A percentile compares a stretch with the other conserved stretches of the same genome.
phyloP scores from a whole-genome alignment of 805 yeast species.

The Metschnikowia noctiluminum region DNA sequence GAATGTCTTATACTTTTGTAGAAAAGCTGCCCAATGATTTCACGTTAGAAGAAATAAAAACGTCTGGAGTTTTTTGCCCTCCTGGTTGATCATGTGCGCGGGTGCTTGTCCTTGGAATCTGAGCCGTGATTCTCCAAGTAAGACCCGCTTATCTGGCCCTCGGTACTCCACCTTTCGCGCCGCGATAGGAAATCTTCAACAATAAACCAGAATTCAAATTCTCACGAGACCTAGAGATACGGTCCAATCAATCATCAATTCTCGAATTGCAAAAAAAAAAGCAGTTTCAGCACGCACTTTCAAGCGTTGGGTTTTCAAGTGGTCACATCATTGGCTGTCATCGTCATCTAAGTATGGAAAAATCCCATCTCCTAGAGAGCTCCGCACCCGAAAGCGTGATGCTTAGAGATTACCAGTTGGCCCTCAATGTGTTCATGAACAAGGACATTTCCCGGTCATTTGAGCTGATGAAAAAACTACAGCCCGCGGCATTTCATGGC shows the following conservation, averaged over 20 bases:
- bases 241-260: too few relatives aligned
- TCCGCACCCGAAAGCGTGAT: slow-evolving; percentile 15
- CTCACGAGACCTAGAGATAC: too few relatives aligned
- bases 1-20: too few relatives aligned
- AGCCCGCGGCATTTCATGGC: slow-evolving; percentile 20
- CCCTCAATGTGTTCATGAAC: slow-evolving; percentile 39
- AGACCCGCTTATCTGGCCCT: background rate
- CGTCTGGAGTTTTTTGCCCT: too few relatives aligned
- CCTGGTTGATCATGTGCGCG: background rate
- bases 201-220: too few relatives aligned
- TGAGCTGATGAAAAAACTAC: slow-evolving; percentile 23
- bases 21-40: too few relatives aligned
- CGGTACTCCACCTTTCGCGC: slow-evolving; percentile 4
- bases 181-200: background rate
- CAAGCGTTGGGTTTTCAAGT: too few relatives aligned
- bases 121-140: too few relatives aligned
- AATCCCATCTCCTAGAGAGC: slow-evolving; percentile 4
- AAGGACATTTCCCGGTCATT: slow-evolving; percentile 35
- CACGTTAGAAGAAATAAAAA: too few relatives aligned
- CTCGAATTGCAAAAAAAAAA: too few relatives aligned
- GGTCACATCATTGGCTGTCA: too few relatives aligned
- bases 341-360: background rate
- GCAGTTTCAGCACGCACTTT: too few relatives aligned
- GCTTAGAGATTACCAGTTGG: slow-evolving; percentile 26
- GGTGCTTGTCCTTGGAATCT: background rate